Evolutionary conservation across 2,329 filamentous ascomycete genomes (phyloP), one percentile per base, ranked within the genome.

Genomic region (Cladophialophora immunda): DNA sequence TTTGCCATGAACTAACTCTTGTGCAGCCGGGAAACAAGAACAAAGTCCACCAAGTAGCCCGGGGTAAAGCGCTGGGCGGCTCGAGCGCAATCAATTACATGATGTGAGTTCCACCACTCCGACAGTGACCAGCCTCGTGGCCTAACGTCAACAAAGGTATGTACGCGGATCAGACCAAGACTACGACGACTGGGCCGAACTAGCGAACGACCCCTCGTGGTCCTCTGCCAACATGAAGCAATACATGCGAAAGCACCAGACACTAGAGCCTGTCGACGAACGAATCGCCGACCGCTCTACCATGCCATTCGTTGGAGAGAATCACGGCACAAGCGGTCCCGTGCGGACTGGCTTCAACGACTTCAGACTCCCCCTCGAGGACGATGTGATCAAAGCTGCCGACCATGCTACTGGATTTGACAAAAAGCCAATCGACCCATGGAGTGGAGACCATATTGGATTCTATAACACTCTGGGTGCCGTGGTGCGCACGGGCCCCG

Each of bases 71-170:
- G 11, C 63, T 78, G 17, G 77, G 77, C 4, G 77, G 77, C 13
- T 75, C 75, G 3, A 75, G 72, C 62, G 76, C 70, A 2, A 70
- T 77, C 57, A 78, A 78, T 64, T 75, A 75, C 58, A 75, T 77
- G 73, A 71, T 67, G 61, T 71, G 55, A 58, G 60, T 56, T 45
- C 7, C n/a, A n/a, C n/a, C 15, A 27, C 11, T 8, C 22, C 34
- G 5, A 3, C 6, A 11, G 7, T 22, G 29, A 32, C 36, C 13
- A 60, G 41, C 11, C 17, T 19, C 30, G 32, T n/a, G 29, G 29
- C 11, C 32, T 36, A 30, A 29, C 55, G 15, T 34, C 13, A 34
- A 7, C 34, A 50, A 32, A 70, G 68, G 68, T 70, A 72, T 55
- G 70, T 71, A 3, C 71, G 32, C 70, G 72, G 72, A 71, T 72